Evolutionary conservation across 2,329 filamentous ascomycete genomes (phyloP), one percentile per base, ranked within the genome.

Genomic region (Conoideocrella luteorostrata): DNA sequence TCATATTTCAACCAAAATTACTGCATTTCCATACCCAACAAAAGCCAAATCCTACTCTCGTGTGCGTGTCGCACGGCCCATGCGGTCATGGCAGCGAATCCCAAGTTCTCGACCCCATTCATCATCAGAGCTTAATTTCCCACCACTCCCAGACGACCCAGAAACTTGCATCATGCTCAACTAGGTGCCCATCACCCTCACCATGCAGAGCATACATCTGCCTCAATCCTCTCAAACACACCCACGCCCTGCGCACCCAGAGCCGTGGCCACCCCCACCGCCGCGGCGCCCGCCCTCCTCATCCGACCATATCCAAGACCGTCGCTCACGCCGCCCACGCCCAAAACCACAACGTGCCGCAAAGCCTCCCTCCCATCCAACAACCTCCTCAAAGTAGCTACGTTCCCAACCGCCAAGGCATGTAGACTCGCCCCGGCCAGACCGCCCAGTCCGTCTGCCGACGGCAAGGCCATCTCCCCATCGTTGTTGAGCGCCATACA

Each of bases 371-470:
- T 55, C 26, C 64, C 60, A 50, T 82, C 76, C 13, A 90, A 59
- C 63, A 85, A 57, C 17, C 58, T 61, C 17, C 80, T 64, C n/a
- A 91, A 70, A 1, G 77, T 82, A n/a, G 69, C 69, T 24, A 90
- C 86, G 53, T 90, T 91, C 0, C 86, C 86, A 23, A 91, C 61
- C 0, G 85, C 82, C 1, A 91, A 65, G 0, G 84, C 80, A 61
- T 90, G 86, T 34, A 91, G 63, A 15, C 84, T 75, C 10, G 82
- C 73, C 0, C 86, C 86, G 0, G 83, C 86, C 64, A 90, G 70
- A 0, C 86, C 86, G 0, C 86, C 86, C 3, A 86, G 69, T 0
- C 84, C 82, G 0, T 59, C 64, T 3, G 67, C 71, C 0, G 75
- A 75, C 3, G 46, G 29, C 13, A 32, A 15, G 29, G 12, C 29